Evolutionary conservation across 2,329 filamentous ascomycete species (phyloP), one percentile per base, ranked within the genome.

Genomic region (Elsinoe ampelina): DNA sequence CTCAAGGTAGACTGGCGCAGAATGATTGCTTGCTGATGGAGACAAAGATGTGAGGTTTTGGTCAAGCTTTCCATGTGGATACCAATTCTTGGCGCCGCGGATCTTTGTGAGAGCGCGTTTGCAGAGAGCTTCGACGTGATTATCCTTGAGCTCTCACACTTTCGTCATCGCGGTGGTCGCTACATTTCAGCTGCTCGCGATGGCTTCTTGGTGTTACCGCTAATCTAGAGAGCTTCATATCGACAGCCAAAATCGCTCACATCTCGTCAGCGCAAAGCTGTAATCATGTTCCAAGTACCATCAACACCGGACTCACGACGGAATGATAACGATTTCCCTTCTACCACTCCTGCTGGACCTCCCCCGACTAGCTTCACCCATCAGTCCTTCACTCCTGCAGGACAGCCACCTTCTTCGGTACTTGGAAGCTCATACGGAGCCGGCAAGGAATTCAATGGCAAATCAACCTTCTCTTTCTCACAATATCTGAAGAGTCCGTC

Each of bases 281-380:
- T 4, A 22, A 50, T n/a, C 3, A 61, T 59, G 59, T 61, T 61
- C 56, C 47, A 50, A 32, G 58, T 61, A 36, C 59, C 59, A 8
- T 55, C 56, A 22, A 61, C 59, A 30, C 59, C 59, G 20, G 56
- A 58, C 48, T 59, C 59, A 22, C 51, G 59, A 54, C 43, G 35
- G 12, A 36, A 32, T 30, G 54, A 58, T 41, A 50, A 55, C 38
- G 55, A 58, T 19, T 52, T 56, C 30, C 66, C 67, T 11, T 71
- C 69, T 7, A 72, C 70, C 12, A 72, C 70, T 19, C 70, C 70
- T 15, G 64, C 67, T 34, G 67, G 65, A 4, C 63, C 66, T 39
- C 68, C 69, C 17, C 68, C 69, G 5, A 64, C 65, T 5, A 63
- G 65, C 39, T 64, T 67, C 42, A 67, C 65, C 7, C 58, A 63